Conservation (phyloP, 352 stramenopile species). For the Blastocystis sp. region DNA sequence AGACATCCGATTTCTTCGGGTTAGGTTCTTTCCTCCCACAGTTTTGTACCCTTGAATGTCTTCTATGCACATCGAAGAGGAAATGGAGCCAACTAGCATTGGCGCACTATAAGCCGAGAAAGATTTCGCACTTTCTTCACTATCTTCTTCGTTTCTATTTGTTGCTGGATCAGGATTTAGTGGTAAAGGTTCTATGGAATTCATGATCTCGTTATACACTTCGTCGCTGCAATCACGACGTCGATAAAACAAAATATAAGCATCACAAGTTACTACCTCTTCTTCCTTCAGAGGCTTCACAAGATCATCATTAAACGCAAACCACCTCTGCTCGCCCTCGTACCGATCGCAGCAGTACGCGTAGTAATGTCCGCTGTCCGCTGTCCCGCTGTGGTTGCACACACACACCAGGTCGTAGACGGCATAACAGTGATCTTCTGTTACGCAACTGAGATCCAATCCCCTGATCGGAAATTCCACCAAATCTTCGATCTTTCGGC, state of each 20-base stretch:
- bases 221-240: not conserved
- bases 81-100: not conserved
- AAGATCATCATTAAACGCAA: constrained; percentile 15
- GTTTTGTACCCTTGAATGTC: constrained; percentile 47
- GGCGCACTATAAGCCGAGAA: not conserved
- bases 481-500: constrained; percentile 13
- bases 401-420: constrained; percentile 69
- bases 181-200: not conserved
- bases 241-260: constrained; percentile 52
- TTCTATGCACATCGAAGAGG: not conserved
- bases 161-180: no score
- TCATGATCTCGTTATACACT: not conserved
- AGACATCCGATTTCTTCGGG: not conserved
- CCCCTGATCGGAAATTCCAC: constrained; percentile 7
- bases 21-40: not conserved
- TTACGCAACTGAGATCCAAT: not conserved
- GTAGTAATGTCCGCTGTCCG: constrained; percentile 34
- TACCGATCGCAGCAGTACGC: constrained; percentile 16
- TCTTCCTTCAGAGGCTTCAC: not conserved
- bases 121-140: not conserved
- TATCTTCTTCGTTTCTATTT: not conserved
- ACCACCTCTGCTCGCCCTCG: not conserved
- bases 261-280: not conserved
- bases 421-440: not conserved
- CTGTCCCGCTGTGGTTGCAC: not conserved